A percentile compares a stretch with the other conserved stretches of the same genome.
phyloP scores from a whole-genome alignment of 805 yeast species.

The Limtongia smithiae region DNA sequence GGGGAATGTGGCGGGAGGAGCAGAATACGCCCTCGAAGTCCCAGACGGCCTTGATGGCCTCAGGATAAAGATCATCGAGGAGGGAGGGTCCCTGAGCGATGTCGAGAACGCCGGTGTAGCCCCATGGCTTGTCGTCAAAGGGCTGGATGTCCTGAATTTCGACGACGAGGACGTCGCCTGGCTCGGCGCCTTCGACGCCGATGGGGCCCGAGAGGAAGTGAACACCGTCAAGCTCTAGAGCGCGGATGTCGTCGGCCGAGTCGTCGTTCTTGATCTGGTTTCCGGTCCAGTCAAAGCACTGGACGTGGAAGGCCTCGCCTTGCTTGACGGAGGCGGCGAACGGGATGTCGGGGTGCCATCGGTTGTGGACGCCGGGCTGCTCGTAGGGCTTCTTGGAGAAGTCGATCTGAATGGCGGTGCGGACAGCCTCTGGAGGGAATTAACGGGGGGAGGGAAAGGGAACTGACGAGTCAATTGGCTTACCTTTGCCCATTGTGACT shows the following conservation, averaged over 20 bases:
- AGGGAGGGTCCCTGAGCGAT: constrained; percentile 52
- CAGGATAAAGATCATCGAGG: constrained; percentile 48
- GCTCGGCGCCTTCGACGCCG: constrained; percentile 44
- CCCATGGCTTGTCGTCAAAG: constrained; percentile 52
- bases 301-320: constrained; percentile 45
- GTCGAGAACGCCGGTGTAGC: constrained; percentile 50
- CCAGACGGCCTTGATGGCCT: constrained; percentile 51
- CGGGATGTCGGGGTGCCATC: constrained; percentile 55
- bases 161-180: constrained; percentile 50
- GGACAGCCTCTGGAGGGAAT: constrained; percentile 28
- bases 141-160: constrained; percentile 54
- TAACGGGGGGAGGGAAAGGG: not conserved
- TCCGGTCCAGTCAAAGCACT: constrained; percentile 56
- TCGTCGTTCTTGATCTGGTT: constrained; percentile 49
- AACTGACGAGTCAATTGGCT: not conserved
- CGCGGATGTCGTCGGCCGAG: constrained; percentile 47
- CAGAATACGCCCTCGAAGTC: constrained; percentile 52
- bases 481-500: constrained; percentile 8
- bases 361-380: constrained; percentile 48
- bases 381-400: constrained; percentile 45
- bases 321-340: constrained; percentile 39
- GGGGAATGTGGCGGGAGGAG: constrained; percentile 50
- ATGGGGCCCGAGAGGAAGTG: constrained; percentile 53
- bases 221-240: constrained; percentile 46
- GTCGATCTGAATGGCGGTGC: constrained; percentile 43